Evolutionary conservation across 345 rosid species (phyloP), one percentile per base, ranked within the genome.

Genomic region (Turritis glabra): DNA sequence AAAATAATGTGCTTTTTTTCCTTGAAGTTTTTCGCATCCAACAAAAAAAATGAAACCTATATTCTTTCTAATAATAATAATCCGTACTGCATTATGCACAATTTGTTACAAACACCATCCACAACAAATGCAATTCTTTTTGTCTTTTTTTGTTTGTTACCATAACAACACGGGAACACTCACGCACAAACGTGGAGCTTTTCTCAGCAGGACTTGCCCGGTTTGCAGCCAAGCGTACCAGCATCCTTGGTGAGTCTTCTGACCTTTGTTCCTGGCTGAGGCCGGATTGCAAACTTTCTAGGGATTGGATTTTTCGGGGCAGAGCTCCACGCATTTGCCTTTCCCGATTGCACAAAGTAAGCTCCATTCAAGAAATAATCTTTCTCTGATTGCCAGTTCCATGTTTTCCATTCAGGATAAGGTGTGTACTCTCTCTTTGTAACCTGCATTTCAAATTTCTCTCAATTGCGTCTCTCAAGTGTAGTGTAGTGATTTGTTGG

Each of bases 341-440:
- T 75, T 5, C 97, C 94, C 0, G 97, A 87, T 77, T 85, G 69
- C 37, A 85, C 83, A 64, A 89, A 89, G 83, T 74, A 85, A 11
- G 91, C 93, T 56, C 96, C 98, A 19, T 90, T 88, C 80, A 86
- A 26, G 81, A 89, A 33, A 52, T 85, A 50, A 72, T 92, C 98
- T 25, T 76, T 79, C 68, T 86, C 85, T 25, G 98, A 90, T 76
- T 67, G 81, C 97, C 98, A 93, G 8, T 50, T 69, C 98, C 98
- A 87, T 2, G 44, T 2, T 66, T 73, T 82, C 98, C 98, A 89
- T 43, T 61, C 83, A 2, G 77, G 18, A 12, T 77, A 62, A 3
- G 83, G 13, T 54, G 86, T 52, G 59, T 76, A 73, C 43, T 84
- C 82, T 74, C 93, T 88, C 80, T 89, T 84, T 15, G 90, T 84